phyloP scores from a whole-genome alignment of 768 basidiomycete species.

The Collybia sp. region DNA sequence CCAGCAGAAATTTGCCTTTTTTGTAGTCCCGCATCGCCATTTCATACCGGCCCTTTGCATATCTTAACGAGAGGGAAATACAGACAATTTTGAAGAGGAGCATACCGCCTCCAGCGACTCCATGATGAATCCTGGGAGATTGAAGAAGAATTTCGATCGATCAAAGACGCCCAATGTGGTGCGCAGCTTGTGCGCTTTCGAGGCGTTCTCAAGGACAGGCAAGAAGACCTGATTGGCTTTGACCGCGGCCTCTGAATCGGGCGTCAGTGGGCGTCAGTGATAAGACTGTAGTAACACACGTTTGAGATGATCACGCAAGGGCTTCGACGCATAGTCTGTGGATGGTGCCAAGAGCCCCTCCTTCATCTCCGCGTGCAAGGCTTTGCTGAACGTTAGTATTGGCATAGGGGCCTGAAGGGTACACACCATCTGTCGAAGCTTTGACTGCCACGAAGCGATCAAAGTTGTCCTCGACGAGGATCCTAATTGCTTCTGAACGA shows the following conservation, averaged over 20 bases:
- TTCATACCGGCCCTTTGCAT: conserved; percentile 81
- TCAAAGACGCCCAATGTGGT: conserved; percentile 95
- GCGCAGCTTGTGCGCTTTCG: conserved; percentile 89
- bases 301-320: conserved; percentile 81
- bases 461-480: conserved; percentile 96
- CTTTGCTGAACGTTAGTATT: conserved; percentile 32
- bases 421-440: conserved; percentile 87
- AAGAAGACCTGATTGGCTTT: conserved; percentile 96
- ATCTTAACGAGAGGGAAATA: conserved; percentile 1
- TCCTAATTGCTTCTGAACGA: conserved; percentile 89
- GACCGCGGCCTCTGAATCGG: conserved; percentile 68
- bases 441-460: conserved; percentile 98
- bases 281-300: conserved; percentile 38
- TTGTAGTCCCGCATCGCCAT: conserved; percentile 94
- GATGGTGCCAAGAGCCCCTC: conserved; percentile 75
- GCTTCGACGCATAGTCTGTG: conserved; percentile 79
- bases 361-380: conserved; percentile 88
- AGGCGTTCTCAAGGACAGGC: conserved; percentile 92
- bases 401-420: not conserved
- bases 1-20: conserved; percentile 89
- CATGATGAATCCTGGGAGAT: conserved; percentile 85
- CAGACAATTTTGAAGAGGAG: conserved; percentile 7
- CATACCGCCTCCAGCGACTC: conserved; percentile 87
- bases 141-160: conserved; percentile 97
- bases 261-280: not conserved